These are phyloP conservation scores for Multifurca ochricompacta DNA, from an alignment of 768 basidiomycete genomes.

Conservation along the genomic window DNA sequence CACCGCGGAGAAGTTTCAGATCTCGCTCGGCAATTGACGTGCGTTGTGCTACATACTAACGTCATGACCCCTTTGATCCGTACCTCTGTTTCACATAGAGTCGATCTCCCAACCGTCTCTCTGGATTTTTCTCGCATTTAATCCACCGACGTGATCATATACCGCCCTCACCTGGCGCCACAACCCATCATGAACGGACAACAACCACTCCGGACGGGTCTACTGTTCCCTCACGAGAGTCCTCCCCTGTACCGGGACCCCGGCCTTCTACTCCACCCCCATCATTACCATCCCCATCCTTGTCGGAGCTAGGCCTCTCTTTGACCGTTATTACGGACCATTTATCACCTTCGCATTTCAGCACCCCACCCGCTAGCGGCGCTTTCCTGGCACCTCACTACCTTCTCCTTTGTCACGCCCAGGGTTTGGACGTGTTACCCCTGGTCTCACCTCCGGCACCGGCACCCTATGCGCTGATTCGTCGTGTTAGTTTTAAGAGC, in stretches of 20 bases:
- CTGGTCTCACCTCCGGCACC: constrained; percentile 63
- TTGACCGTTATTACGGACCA: constrained; percentile 59
- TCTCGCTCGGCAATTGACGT: constrained; percentile 41
- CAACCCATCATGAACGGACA: constrained; percentile 20
- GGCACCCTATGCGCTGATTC: constrained; percentile 75
- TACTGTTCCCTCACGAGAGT: constrained; percentile 38
- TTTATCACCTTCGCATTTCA: constrained; percentile 71
- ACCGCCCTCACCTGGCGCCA: constrained; percentile 21
- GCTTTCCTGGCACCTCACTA: constrained; percentile 77
- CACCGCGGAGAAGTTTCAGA: constrained; percentile 2
- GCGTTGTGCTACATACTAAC: constrained; percentile 22
- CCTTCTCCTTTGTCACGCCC: constrained; percentile 75
- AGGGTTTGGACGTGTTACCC: constrained; percentile 82
- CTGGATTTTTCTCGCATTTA: constrained; percentile 77
- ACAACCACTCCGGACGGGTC: constrained; percentile 25
- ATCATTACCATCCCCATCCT: constrained; percentile 56
- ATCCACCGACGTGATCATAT: constrained; percentile 61
- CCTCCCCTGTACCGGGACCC: constrained; percentile 43
- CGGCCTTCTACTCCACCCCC: constrained; percentile 69
- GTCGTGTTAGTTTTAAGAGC: constrained; percentile 74
- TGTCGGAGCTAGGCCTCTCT: constrained; percentile 68
- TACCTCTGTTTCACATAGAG: constrained; percentile 27
- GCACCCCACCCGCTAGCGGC: constrained; percentile 65
- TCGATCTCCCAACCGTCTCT: constrained; percentile 65
- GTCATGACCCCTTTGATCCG: constrained; percentile 18